phyloP scores from a whole-genome alignment of 2,329 filamentous ascomycete genomes.

The Neospermospora avenae region DNA sequence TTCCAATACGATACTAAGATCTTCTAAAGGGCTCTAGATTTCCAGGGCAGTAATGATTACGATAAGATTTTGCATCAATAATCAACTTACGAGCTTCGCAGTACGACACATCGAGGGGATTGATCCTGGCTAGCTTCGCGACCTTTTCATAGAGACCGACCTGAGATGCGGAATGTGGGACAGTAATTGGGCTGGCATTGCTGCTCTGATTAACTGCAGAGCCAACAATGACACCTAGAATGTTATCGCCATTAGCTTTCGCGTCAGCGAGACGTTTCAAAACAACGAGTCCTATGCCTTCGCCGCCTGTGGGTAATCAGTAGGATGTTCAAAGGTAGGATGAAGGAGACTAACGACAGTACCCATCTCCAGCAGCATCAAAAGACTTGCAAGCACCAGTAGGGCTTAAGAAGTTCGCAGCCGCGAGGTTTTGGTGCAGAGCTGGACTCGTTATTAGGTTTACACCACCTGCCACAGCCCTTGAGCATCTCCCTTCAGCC shows the following conservation, averaged over 20 bases:
- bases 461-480: slow-evolving; percentile 42
- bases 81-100: slow-evolving; percentile 16
- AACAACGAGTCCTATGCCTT: slow-evolving; percentile 56
- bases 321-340: neutral
- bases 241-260: slow-evolving; percentile 54
- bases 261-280: slow-evolving; percentile 54
- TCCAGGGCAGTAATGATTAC: neutral
- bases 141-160: neutral
- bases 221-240: slow-evolving; percentile 52
- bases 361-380: slow-evolving; percentile 22
- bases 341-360: slow-evolving; percentile 14
- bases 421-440: slow-evolving; percentile 39
- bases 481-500: neutral
- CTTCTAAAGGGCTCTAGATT: neutral
- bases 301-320: slow-evolving; percentile 30
- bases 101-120: slow-evolving; percentile 2
- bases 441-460: slow-evolving; percentile 23
- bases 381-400: slow-evolving; percentile 40
- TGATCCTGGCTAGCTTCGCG: slow-evolving; percentile 4
- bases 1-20: neutral
- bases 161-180: neutral
- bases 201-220: slow-evolving; percentile 44
- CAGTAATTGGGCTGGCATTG: slow-evolving; percentile 12
- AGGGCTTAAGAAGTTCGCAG: slow-evolving; percentile 34
- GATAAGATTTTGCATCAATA: neutral